phyloP scores from a whole-genome alignment of 139 green algal species.

The Chlorella sorokiniana region DNA sequence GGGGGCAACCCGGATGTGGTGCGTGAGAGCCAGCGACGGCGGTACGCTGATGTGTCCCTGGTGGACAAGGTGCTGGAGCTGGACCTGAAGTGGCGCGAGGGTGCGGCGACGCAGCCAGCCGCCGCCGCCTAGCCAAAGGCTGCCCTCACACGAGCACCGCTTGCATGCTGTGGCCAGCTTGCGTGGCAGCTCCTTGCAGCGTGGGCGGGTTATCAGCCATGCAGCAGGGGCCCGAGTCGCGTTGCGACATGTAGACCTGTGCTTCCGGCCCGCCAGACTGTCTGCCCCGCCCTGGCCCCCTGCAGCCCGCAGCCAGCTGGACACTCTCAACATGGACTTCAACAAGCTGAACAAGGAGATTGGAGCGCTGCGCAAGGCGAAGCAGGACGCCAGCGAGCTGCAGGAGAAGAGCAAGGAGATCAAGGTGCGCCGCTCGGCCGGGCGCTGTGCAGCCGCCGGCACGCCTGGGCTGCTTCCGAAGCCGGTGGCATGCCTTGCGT shows the following conservation, averaged over 20 bases:
- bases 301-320: conserved; percentile 80
- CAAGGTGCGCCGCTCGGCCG: conserved; percentile 70
- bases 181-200: no score
- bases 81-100: conserved; percentile 86
- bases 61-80: conserved; percentile 95
- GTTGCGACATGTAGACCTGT: neutral
- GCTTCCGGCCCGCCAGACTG: neutral
- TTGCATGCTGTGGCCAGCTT: no score
- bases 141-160: neutral
- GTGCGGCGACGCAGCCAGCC: no score
- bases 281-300: neutral
- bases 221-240: no score
- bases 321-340: conserved; percentile 89
- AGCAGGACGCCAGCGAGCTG: conserved; percentile 82
- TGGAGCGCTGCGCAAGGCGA: conserved; percentile 78
- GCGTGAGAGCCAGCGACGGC: conserved; percentile 87
- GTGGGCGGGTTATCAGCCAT: neutral
- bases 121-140: no score
- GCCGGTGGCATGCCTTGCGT: no score
- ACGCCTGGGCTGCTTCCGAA: neutral
- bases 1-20: conserved; percentile 94
- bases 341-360: conserved; percentile 95
- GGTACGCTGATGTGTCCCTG: conserved; percentile 80
- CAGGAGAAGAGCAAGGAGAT: conserved; percentile 84
- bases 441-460: neutral